Conservation (phyloP, 1,284 basidiomycete species). For the Cryptococcus deneoformans region DNA sequence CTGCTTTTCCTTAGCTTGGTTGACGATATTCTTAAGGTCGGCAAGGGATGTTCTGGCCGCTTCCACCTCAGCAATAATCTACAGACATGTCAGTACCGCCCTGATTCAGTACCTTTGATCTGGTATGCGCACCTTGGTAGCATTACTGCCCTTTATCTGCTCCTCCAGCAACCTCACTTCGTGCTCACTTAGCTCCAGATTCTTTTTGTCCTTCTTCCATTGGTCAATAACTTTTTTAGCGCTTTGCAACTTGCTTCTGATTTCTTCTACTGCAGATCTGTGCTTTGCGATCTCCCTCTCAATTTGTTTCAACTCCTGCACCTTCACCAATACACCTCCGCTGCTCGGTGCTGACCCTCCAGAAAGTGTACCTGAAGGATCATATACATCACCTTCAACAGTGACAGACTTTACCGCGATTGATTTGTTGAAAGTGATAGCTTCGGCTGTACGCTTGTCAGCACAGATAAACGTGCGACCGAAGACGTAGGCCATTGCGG, state of each 20-base stretch:
- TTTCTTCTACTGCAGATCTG: slow-evolving; percentile 54
- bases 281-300: slow-evolving; percentile 62
- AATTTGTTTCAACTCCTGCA: slow-evolving; percentile 72
- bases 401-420: slow-evolving; percentile 82
- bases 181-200: slow-evolving; percentile 86
- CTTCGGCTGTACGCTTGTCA: slow-evolving; percentile 83
- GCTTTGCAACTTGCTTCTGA: slow-evolving; percentile 61
- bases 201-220: slow-evolving; percentile 66
- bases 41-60: slow-evolving; percentile 64
- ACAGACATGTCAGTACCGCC: not conserved
- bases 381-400: slow-evolving; percentile 92
- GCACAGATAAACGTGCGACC: slow-evolving; percentile 90
- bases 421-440: slow-evolving; percentile 79
- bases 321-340: slow-evolving; percentile 74
- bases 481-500: slow-evolving; percentile 93
- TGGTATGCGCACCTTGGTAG: slow-evolving; percentile 63
- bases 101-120: too few relatives aligned
- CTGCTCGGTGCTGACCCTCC: slow-evolving; percentile 83
- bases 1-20: slow-evolving; percentile 71
- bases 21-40: slow-evolving; percentile 65
- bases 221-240: slow-evolving; percentile 61
- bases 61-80: slow-evolving; percentile 82
- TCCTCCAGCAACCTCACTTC: slow-evolving; percentile 78
- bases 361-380: slow-evolving; percentile 89
- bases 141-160: slow-evolving; percentile 85